phyloP scores from a whole-genome alignment of 306 rosid genomes.

The Sechiopsis laciniata region DNA sequence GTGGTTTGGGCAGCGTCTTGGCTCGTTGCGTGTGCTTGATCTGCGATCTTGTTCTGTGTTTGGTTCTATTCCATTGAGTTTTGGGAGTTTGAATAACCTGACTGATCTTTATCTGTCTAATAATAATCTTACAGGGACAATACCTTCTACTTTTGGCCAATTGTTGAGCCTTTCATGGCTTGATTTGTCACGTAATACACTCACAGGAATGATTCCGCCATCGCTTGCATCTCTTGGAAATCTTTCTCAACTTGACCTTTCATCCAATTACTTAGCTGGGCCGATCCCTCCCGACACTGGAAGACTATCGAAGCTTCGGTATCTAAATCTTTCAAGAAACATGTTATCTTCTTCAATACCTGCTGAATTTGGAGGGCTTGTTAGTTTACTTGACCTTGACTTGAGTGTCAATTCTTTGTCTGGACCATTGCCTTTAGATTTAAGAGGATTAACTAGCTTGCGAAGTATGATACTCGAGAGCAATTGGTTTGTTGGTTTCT shows the following conservation, averaged over 20 bases:
- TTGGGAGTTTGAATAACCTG: conserved; percentile 66
- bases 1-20: conserved; percentile 53
- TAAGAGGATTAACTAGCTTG: conserved; percentile 56
- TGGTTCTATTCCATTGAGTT: conserved; percentile 53
- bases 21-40: conserved; percentile 58
- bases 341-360: conserved; percentile 53
- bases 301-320: conserved; percentile 46
- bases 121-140: conserved; percentile 54
- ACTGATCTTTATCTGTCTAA: conserved; percentile 53
- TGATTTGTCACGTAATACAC: conserved; percentile 58
- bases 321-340: conserved; percentile 70
- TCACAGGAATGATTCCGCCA: conserved; percentile 48
- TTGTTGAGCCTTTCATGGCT: conserved; percentile 49
- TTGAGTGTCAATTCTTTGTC: conserved; percentile 58
- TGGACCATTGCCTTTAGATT: conserved; percentile 43
- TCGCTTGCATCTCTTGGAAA: conserved; percentile 45
- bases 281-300: conserved; percentile 51
- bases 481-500: conserved; percentile 48
- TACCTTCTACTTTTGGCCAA: conserved; percentile 59
- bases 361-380: conserved; percentile 48
- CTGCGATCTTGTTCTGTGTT: conserved; percentile 64
- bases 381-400: conserved; percentile 73
- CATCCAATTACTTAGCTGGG: conserved; percentile 53
- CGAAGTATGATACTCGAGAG: conserved; percentile 39
- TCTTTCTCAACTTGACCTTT: conserved; percentile 62